Evolutionary conservation across 202 grass and related monocot species (phyloP).

Genomic region (Dendrocalamus latiflorus): DNA sequence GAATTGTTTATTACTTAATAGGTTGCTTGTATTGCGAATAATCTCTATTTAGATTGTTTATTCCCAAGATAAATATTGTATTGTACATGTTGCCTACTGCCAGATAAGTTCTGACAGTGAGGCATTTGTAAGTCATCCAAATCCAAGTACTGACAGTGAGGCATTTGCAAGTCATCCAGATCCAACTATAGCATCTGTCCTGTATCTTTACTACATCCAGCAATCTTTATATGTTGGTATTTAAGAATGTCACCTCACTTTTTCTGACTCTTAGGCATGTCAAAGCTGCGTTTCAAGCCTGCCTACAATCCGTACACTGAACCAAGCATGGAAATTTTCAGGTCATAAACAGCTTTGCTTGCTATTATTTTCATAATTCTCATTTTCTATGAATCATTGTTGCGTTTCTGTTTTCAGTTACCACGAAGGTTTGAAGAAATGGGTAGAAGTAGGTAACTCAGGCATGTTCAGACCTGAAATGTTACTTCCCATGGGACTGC

Average conservation of each 20-base stretch:
- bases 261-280: slow-evolving; percentile 55
- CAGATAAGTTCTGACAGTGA: not conserved
- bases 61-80: not conserved
- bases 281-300: slow-evolving; percentile 89
- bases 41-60: not conserved
- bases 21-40: not conserved
- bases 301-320: slow-evolving; percentile 92
- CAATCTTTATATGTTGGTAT: not conserved
- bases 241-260: not conserved
- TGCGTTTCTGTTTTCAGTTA: slow-evolving; percentile 50
- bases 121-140: too few relatives aligned
- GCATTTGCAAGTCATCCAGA: not conserved
- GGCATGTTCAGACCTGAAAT: slow-evolving; percentile 98
- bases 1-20: not conserved
- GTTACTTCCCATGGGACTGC: slow-evolving; percentile 93
- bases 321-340: slow-evolving; percentile 95
- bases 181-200: not conserved
- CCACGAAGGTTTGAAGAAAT: slow-evolving; percentile 85
- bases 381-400: not conserved
- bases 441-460: slow-evolving; percentile 94
- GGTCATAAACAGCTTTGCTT: slow-evolving; percentile 33
- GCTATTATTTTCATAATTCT: slow-evolving; percentile 12
- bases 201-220: not conserved
- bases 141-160: too few relatives aligned
- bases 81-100: not conserved